A percentile compares a stretch with the other conserved stretches of the same genome.
These are phyloP conservation scores for Saturnispora dispora DNA, from an alignment of 805 yeast species.

Conservation along the genomic window DNA sequence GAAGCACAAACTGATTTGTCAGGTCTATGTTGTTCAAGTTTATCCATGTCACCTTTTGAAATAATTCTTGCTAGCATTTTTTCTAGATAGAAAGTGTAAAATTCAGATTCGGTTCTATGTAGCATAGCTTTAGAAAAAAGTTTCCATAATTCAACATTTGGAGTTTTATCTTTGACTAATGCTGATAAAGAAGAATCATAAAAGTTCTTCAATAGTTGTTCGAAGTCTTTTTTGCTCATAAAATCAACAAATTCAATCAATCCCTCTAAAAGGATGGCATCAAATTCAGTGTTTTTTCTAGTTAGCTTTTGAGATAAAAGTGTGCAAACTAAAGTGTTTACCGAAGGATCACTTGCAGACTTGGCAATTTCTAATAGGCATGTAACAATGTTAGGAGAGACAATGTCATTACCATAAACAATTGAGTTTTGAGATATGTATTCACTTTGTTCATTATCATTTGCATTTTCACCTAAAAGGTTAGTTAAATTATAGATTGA, in stretches of 20 bases:
- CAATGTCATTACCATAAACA: constrained; percentile 20
- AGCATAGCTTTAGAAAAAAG: constrained; percentile 31
- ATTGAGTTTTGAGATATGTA: constrained; percentile 11
- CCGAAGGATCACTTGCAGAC: constrained; percentile 58
- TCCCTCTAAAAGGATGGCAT: constrained; percentile 49
- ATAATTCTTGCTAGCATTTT: constrained; percentile 62
- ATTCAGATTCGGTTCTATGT: constrained; percentile 30
- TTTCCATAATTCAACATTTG: constrained; percentile 37
- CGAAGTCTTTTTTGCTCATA: constrained; percentile 59
- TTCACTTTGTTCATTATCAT: constrained; percentile 9
- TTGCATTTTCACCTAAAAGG: constrained; percentile 38
- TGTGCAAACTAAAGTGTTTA: constrained; percentile 70
- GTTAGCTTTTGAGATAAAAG: constrained; percentile 68
- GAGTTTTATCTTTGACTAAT: constrained; percentile 26
- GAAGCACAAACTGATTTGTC: constrained; percentile 61
- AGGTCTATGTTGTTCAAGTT: constrained; percentile 66
- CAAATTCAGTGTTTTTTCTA: constrained; percentile 41
- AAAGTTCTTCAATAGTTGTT: constrained; percentile 49
- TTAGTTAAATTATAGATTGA: constrained; percentile 79
- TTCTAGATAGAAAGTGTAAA: constrained; percentile 48
- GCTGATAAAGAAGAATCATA: constrained; percentile 42
- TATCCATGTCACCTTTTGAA: constrained; percentile 70
- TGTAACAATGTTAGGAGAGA: constrained; percentile 59
- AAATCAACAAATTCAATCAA: constrained; percentile 53
- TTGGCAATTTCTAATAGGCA: constrained; percentile 61